Conservation (phyloP, 2,329 filamentous ascomycete genomes). For the Knoxdaviesia capensis region DNA sequence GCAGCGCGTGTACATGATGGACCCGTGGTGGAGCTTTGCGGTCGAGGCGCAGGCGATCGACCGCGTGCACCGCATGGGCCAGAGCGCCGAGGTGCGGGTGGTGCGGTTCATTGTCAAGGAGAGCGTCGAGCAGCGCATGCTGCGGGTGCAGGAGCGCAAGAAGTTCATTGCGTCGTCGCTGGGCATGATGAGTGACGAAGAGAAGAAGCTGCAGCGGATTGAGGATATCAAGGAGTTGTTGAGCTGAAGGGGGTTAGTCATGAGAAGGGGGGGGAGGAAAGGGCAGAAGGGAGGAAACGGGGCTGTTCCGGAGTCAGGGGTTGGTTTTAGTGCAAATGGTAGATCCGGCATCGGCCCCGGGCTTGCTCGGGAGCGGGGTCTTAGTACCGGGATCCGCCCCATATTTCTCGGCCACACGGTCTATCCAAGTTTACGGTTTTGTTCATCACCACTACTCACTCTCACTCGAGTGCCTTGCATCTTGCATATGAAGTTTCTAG, state of each 20-base stretch:
- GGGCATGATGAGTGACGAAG: constrained; percentile 87
- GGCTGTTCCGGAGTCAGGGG: no score
- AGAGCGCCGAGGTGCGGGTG: constrained; percentile 69
- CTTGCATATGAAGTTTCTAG: no score
- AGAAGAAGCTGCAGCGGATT: constrained; percentile 74
- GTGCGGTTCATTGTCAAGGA: constrained; percentile 74
- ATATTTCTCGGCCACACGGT: no score
- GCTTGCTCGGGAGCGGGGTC: no score
- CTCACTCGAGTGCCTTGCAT: no score
- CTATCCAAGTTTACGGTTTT: no score
- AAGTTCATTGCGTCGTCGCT: constrained; percentile 90
- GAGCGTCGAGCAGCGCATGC: constrained; percentile 90
- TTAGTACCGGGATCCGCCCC: no score
- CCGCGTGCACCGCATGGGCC: constrained; percentile 91
- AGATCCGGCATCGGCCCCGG: no score
- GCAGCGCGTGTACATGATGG: constrained; percentile 93
- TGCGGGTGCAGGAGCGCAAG: constrained; percentile 84
- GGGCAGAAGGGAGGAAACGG: no score
- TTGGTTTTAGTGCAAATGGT: no score
- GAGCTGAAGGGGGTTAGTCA: constrained; percentile 16
- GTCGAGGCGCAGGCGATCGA: constrained; percentile 96
- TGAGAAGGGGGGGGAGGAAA: no score
- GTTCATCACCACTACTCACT: no score
- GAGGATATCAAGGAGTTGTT: constrained; percentile 89
- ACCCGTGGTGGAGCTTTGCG: constrained; percentile 98